phyloP scores from a whole-genome alignment of 306 rosid genomes.

The Medicago ruthenica region DNA sequence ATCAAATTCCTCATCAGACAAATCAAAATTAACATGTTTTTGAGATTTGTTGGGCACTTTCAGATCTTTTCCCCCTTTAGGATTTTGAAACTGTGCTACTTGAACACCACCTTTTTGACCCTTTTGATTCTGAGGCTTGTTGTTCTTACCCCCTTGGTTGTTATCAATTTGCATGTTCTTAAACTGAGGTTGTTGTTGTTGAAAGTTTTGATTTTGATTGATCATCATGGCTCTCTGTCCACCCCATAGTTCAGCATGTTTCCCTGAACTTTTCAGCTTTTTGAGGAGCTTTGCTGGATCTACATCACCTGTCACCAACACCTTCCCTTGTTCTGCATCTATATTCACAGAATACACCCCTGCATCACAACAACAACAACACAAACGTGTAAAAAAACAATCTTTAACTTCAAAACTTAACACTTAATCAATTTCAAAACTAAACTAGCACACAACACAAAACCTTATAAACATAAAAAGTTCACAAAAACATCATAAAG shows the following conservation, averaged over 20 bases:
- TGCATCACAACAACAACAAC: slow-evolving; percentile 26
- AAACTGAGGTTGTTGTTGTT: slow-evolving; percentile 63
- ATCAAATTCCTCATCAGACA: slow-evolving; percentile 65
- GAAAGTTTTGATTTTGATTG: slow-evolving; percentile 45
- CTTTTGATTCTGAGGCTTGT: slow-evolving; percentile 58
- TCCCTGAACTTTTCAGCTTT: slow-evolving; percentile 79
- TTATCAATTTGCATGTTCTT: slow-evolving; percentile 59
- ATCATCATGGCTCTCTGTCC: slow-evolving; percentile 53
- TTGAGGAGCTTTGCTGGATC: slow-evolving; percentile 76
- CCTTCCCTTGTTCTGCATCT: slow-evolving; percentile 92
- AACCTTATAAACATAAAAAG: not conserved
- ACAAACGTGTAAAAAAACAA: not conserved
- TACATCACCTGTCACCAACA: slow-evolving; percentile 67
- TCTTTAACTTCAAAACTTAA: not conserved
- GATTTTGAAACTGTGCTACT: slow-evolving; percentile 51
- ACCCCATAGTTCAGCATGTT: slow-evolving; percentile 84
- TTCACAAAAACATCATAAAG: slow-evolving; percentile 3
- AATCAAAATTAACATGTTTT: slow-evolving; percentile 75
- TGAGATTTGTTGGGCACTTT: slow-evolving; percentile 53
- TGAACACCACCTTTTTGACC: slow-evolving; percentile 58
- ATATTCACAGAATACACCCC: slow-evolving; percentile 72
- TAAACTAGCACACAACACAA: not conserved
- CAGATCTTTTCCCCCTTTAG: slow-evolving; percentile 54
- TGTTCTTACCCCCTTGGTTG: slow-evolving; percentile 60
- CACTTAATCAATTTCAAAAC: not conserved